A percentile compares a stretch with the other conserved stretches of the same genome.
phyloP scores from a whole-genome alignment of 1,284 basidiomycete species.

The Boletellus deceptivus region DNA sequence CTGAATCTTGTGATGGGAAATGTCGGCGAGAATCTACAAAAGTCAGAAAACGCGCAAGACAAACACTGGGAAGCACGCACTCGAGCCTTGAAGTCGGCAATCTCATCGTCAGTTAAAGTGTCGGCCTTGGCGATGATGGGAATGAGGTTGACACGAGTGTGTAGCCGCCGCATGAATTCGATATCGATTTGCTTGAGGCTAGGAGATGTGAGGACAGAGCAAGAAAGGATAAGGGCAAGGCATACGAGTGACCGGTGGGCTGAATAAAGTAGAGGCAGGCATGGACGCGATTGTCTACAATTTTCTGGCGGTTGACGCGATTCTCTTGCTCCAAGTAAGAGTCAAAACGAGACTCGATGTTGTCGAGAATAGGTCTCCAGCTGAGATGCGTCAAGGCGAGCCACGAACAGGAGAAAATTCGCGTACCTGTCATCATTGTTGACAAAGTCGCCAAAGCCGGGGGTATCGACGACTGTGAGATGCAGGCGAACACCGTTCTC shows the following conservation, averaged over 20 bases:
- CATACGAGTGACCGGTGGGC: constrained; percentile 94
- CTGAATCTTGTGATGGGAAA: constrained; percentile 89
- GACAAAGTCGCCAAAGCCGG: constrained; percentile 96
- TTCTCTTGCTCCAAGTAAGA: constrained; percentile 97
- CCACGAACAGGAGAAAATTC: constrained; percentile 3
- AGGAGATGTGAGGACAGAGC: constrained; percentile 9
- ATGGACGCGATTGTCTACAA: constrained; percentile 86
- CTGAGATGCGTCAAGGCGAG: constrained; percentile 40
- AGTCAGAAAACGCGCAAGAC: neutral
- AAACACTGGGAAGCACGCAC: constrained; percentile 42
- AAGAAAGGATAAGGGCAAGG: constrained; percentile 15
- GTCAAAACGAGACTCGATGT: constrained; percentile 95
- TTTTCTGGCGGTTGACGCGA: constrained; percentile 88
- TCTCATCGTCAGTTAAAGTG: constrained; percentile 94
- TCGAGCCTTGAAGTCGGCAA: constrained; percentile 86
- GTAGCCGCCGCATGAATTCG: constrained; percentile 95
- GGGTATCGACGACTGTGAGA: constrained; percentile 96
- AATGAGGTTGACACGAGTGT: constrained; percentile 96
- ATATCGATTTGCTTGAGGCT: constrained; percentile 96
- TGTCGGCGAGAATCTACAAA: constrained; percentile 81
- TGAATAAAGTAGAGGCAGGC: constrained; percentile 98
- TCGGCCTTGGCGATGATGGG: constrained; percentile 97
- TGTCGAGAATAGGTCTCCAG: constrained; percentile 97
- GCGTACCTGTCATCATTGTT: constrained; percentile 93
- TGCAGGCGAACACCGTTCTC: constrained; percentile 94